These are phyloP conservation scores for Pulveroboletus frians DNA, from an alignment of 768 basidiomycete species.

Conservation along the genomic window DNA sequence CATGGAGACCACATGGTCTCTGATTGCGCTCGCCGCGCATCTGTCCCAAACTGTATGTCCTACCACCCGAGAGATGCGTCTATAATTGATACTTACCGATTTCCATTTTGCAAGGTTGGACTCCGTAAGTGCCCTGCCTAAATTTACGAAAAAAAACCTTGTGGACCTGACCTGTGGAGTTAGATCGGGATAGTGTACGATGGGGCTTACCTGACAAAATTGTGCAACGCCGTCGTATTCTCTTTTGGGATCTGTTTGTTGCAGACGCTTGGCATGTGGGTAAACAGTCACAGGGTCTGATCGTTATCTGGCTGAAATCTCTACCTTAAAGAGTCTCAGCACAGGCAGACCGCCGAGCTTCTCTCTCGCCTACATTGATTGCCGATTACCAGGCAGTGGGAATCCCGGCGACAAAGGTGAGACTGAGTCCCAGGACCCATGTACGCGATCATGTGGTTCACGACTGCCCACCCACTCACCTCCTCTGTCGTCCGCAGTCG, in stretches of 20 bases:
- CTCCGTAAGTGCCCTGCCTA: slow-evolving; percentile 47
- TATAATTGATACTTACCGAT: slow-evolving; percentile 10
- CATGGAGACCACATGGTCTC: slow-evolving; percentile 69
- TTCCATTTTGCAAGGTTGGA: slow-evolving; percentile 46
- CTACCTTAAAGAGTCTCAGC: slow-evolving; percentile 48
- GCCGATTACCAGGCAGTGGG: slow-evolving; percentile 46
- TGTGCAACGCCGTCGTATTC: slow-evolving; percentile 57
- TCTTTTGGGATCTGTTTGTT: slow-evolving; percentile 78
- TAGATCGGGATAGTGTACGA: slow-evolving; percentile 58
- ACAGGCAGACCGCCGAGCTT: slow-evolving; percentile 71
- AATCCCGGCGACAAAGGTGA: slow-evolving; percentile 12
- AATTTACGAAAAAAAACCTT: slow-evolving; percentile 3
- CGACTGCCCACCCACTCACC: background rate
- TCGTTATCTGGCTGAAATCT: slow-evolving; percentile 8
- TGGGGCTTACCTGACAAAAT: slow-evolving; percentile 61
- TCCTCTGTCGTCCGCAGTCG: slow-evolving; percentile 35
- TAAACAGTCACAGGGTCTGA: background rate
- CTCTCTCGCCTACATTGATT: slow-evolving; percentile 62
- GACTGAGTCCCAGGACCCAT: slow-evolving; percentile 19
- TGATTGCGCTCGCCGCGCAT: slow-evolving; percentile 61
- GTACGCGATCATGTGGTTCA: slow-evolving; percentile 19
- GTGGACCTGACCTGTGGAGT: slow-evolving; percentile 10
- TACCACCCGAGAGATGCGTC: background rate
- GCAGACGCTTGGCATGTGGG: slow-evolving; percentile 66
- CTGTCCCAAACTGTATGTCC: slow-evolving; percentile 56